Evolutionary conservation across 257 asterid species (phyloP).

Genomic region (Nicotiana benthamiana): DNA sequence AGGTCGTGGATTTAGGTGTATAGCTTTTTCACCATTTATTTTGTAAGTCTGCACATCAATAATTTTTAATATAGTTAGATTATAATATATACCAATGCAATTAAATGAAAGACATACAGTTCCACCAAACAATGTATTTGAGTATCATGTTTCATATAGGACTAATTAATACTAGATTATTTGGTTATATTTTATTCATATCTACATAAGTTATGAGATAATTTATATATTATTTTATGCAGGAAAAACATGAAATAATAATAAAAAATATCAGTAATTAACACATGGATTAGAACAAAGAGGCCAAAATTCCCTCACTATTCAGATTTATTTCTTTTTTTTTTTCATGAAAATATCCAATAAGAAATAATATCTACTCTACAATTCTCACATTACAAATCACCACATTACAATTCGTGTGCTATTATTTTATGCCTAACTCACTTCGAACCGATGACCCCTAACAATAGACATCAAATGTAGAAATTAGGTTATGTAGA

Average conservation of each 20-base stretch:
- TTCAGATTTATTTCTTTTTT: not conserved
- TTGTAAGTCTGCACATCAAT: conserved; percentile 50
- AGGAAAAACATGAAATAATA: too few relatives aligned
- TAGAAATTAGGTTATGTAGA: not conserved
- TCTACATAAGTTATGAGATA: not conserved
- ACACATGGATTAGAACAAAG: too few relatives aligned
- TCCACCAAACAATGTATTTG: not conserved
- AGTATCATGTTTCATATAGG: not conserved
- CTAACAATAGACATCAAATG: not conserved
- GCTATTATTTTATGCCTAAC: not conserved
- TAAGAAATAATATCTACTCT: not conserved
- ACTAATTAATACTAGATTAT: not conserved
- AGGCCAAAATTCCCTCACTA: too few relatives aligned
- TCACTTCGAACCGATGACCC: not conserved
- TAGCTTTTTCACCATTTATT: conserved; percentile 73
- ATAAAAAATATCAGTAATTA: too few relatives aligned
- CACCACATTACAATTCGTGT: not conserved
- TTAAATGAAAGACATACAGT: not conserved
- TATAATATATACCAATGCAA: not conserved
- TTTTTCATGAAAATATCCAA: not conserved
- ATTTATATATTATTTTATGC: not conserved
- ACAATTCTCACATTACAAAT: not conserved
- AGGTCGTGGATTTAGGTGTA: conserved; percentile 68
- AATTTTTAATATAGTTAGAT: not conserved
- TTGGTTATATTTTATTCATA: not conserved